Evolutionary conservation across 2,329 filamentous ascomycete species (phyloP).

Genomic region (Ascochyta lentis): DNA sequence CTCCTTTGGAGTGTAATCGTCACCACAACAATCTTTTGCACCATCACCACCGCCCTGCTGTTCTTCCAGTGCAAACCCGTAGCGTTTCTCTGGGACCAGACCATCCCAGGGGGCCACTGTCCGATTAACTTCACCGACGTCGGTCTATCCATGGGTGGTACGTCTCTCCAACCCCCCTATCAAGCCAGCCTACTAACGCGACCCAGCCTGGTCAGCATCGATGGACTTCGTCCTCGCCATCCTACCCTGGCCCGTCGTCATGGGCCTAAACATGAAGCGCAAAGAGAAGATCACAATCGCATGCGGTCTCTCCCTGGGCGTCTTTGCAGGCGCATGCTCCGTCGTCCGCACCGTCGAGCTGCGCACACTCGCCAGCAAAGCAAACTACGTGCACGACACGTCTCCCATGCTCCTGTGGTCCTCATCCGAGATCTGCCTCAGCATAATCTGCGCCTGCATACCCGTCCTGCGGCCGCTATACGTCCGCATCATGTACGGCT

Average conservation of each 20-base stretch:
- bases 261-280: constrained; percentile 45
- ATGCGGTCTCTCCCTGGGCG: constrained; percentile 38
- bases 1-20: constrained; percentile 42
- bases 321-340: constrained; percentile 43
- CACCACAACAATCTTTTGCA: constrained; percentile 34
- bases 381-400: constrained; percentile 44
- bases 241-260: constrained; percentile 43
- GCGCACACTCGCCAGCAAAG: constrained; percentile 32
- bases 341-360: constrained; percentile 42
- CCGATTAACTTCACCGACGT: constrained; percentile 38
- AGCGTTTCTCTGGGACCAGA: constrained; percentile 37
- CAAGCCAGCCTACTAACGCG: constrained; percentile 8
- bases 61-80: constrained; percentile 39
- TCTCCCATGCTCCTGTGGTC: constrained; percentile 43
- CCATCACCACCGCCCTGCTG: constrained; percentile 34
- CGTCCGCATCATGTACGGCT: constrained; percentile 37
- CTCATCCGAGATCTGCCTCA: constrained; percentile 54
- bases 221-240: constrained; percentile 48
- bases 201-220: constrained; percentile 38
- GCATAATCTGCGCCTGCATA: constrained; percentile 60
- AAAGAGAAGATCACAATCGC: constrained; percentile 45
- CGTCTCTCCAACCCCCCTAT: background rate
- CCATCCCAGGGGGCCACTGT: constrained; percentile 32
- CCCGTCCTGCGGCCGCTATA: constrained; percentile 54
- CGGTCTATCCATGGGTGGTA: constrained; percentile 38